Evolutionary conservation across 2,329 filamentous ascomycete species (phyloP).

Genomic region (Arachnopeziza araneosa): DNA sequence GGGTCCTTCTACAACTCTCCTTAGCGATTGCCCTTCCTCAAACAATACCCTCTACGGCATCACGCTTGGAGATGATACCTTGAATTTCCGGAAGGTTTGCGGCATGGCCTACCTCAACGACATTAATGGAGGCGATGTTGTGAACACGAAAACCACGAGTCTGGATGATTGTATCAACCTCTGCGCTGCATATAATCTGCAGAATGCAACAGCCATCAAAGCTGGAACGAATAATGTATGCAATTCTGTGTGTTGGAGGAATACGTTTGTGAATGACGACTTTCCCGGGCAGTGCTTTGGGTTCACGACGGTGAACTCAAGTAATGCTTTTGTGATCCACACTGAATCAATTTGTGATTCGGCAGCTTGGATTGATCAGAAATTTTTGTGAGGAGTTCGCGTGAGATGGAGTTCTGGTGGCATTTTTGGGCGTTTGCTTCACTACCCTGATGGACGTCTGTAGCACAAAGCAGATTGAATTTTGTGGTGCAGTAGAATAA

Average conservation of each 20-base stretch:
- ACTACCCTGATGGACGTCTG: too few relatives aligned
- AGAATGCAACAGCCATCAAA: neutral
- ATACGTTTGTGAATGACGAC: conserved; percentile 1
- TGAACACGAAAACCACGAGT: neutral
- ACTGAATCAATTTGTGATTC: neutral
- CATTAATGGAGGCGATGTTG: neutral
- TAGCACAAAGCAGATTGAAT: too few relatives aligned
- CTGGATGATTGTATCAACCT: conserved; percentile 4
- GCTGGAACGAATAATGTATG: neutral
- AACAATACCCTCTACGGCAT: conserved; percentile 4
- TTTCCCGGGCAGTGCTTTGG: conserved; percentile 1
- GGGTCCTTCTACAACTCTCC: conserved; percentile 1
- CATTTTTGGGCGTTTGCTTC: too few relatives aligned
- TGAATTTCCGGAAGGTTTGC: conserved; percentile 3
- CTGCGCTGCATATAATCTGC: conserved; percentile 4
- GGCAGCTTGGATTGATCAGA: neutral
- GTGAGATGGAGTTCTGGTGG: too few relatives aligned
- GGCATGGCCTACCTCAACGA: neutral
- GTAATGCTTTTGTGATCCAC: neutral
- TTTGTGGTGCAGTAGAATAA: too few relatives aligned
- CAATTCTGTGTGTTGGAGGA: conserved; percentile 4
- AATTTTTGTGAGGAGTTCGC: neutral
- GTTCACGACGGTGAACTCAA: neutral
- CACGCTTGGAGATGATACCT: neutral
- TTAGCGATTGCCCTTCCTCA: conserved; percentile 6